Evolutionary conservation across 169 alveolate genomes (phyloP).

Genomic region (Plasmodium vivax): DNA sequence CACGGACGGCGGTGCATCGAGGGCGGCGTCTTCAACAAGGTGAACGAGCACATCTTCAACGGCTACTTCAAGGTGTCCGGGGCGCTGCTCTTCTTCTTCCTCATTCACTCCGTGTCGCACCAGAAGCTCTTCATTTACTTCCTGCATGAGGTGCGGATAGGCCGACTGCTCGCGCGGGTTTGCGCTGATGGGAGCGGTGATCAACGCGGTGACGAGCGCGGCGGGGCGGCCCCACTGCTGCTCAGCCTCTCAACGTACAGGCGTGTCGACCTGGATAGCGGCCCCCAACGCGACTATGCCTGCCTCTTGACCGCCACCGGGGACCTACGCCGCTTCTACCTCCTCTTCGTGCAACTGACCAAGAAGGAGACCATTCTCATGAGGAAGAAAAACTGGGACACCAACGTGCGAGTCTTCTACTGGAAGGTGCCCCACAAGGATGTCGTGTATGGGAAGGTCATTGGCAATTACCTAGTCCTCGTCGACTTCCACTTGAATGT

Average conservation of each 20-base stretch:
- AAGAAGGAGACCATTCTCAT: neutral
- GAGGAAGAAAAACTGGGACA: neutral
- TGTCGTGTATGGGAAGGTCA: slow-evolving; percentile 24
- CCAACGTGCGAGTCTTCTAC: neutral
- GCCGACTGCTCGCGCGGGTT: neutral
- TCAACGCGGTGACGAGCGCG: neutral
- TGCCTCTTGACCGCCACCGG: slow-evolving; percentile 6
- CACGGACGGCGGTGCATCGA: neutral
- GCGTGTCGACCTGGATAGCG: neutral
- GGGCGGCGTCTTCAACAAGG: slow-evolving; percentile 10
- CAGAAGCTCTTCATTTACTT: slow-evolving; percentile 38
- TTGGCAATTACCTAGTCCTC: slow-evolving; percentile 35
- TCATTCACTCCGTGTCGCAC: slow-evolving; percentile 38
- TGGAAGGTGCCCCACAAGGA: neutral
- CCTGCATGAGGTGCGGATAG: neutral
- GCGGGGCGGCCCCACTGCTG: neutral
- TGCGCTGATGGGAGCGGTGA: too few relatives aligned
- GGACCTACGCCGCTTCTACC: neutral
- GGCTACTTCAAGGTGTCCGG: slow-evolving; percentile 23
- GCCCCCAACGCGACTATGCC: neutral
- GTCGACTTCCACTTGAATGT: slow-evolving; percentile 16
- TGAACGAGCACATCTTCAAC: slow-evolving; percentile 31
- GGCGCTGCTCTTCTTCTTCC: slow-evolving; percentile 6
- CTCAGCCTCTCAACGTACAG: slow-evolving; percentile 12
- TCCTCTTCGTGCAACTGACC: slow-evolving; percentile 19